Conservation (phyloP, 176 grass and related monocot genomes). For the Oryza meyeriana region DNA sequence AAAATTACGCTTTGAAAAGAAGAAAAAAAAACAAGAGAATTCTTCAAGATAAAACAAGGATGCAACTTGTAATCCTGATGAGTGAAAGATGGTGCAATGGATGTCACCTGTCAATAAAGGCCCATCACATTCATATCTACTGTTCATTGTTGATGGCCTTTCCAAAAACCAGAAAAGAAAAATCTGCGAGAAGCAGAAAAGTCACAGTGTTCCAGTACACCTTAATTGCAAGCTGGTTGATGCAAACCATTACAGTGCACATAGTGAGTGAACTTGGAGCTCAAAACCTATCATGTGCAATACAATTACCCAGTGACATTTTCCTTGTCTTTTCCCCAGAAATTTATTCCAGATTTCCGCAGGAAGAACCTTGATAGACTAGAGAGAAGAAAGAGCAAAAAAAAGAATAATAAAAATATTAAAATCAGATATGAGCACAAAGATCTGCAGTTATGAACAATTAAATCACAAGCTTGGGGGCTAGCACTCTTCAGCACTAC, state of each 20-base stretch:
- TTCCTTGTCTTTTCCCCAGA: background rate
- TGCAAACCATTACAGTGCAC: background rate
- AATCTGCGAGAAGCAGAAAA: background rate
- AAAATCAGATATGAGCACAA: background rate
- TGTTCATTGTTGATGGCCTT: conserved; percentile 11
- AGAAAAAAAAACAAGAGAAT: background rate
- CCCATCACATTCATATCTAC: conserved; percentile 15
- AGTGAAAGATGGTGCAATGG: conserved; percentile 29
- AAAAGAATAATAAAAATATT: background rate
- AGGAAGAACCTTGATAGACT: background rate
- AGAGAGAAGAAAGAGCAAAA: background rate
- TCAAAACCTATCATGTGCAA: background rate
- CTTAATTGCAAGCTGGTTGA: background rate
- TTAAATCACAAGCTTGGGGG: background rate
- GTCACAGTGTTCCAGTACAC: background rate
- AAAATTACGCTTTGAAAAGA: background rate
- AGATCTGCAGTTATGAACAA: conserved; percentile 10
- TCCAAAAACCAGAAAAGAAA: background rate
- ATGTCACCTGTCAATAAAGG: conserved; percentile 24
- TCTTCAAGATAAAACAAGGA: conserved; percentile 3
- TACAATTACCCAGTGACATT: background rate
- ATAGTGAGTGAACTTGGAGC: background rate
- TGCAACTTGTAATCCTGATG: background rate
- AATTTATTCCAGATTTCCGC: background rate
- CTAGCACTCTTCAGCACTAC: conserved; percentile 10